Evolutionary conservation across 129 eudicot species (phyloP).

Genomic region (Mikania micrantha): DNA sequence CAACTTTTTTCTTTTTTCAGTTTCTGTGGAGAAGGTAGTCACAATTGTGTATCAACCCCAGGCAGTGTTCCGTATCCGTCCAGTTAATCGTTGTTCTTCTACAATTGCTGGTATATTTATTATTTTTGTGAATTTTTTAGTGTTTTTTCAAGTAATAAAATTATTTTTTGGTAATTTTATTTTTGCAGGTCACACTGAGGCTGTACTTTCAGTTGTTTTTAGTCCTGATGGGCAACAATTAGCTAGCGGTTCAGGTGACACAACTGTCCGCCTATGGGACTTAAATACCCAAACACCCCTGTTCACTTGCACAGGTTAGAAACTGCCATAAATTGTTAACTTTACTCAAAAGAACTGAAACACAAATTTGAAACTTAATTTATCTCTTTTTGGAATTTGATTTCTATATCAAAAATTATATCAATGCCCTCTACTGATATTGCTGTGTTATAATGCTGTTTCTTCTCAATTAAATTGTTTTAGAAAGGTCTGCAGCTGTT

Average conservation of each 20-base stretch:
- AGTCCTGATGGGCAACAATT: slow-evolving; percentile 95
- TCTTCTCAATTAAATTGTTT: background rate
- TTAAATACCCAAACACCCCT: slow-evolving; percentile 88
- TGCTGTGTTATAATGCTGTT: background rate
- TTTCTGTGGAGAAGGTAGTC: slow-evolving; percentile 95
- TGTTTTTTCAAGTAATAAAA: background rate
- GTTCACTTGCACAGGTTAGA: slow-evolving; percentile 86
- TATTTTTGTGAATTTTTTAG: background rate
- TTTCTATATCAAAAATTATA: background rate
- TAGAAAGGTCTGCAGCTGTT: background rate
- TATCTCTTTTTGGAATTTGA: background rate
- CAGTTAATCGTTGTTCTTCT: slow-evolving; percentile 95
- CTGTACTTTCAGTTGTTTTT: slow-evolving; percentile 92
- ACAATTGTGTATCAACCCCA: slow-evolving; percentile 93
- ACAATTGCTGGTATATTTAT: slow-evolving; percentile 72
- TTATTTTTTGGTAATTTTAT: background rate
- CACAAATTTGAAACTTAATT: background rate
- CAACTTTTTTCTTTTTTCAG: slow-evolving; percentile 35
- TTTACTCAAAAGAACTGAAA: slow-evolving; percentile 1
- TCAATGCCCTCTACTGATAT: background rate
- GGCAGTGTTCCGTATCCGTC: slow-evolving; percentile 92
- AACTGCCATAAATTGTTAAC: background rate
- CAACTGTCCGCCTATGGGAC: slow-evolving; percentile 98
- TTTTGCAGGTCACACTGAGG: slow-evolving; percentile 81
- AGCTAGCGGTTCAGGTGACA: slow-evolving; percentile 99